phyloP scores from a whole-genome alignment of 768 basidiomycete genomes.

The Crepidotus variabilis region DNA sequence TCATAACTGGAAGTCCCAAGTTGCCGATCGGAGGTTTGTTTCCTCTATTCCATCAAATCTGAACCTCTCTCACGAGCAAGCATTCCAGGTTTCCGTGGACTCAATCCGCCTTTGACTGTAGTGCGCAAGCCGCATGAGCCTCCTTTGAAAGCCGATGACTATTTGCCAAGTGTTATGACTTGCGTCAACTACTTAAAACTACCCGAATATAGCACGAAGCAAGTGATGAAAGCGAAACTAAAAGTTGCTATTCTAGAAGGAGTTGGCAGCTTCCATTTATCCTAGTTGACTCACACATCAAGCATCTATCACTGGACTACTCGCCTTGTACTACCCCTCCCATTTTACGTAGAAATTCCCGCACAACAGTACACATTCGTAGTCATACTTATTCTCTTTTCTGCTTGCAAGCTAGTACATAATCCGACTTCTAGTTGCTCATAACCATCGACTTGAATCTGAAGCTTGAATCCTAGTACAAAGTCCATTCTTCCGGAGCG shows the following conservation, averaged over 20 bases:
- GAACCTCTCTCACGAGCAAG: not conserved
- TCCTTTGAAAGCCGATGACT: constrained; percentile 87
- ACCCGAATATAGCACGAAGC: constrained; percentile 90
- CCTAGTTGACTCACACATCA: constrained; percentile 54
- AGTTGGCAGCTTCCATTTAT: constrained; percentile 95
- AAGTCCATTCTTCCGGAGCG: no score
- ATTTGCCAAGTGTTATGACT: constrained; percentile 97
- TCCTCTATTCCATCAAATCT: not conserved
- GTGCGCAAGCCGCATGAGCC: constrained; percentile 96
- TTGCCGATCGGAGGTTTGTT: constrained; percentile 88
- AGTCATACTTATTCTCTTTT: not conserved
- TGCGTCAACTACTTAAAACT: constrained; percentile 97
- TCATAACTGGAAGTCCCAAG: constrained; percentile 97
- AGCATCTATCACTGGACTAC: not conserved
- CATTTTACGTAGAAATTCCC: constrained; percentile 2
- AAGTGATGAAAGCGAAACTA: constrained; percentile 81
- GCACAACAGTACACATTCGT: no score
- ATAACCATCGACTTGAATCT: no score
- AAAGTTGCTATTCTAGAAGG: constrained; percentile 88
- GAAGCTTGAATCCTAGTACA: no score
- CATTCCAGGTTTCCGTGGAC: constrained; percentile 80
- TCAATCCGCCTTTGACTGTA: constrained; percentile 92
- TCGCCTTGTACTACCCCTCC: not conserved
- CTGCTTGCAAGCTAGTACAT: not conserved
- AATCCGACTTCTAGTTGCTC: no score